Conservation (phyloP, 2,329 filamentous ascomycete genomes). For the Atkinsonella hypoxylon region DNA sequence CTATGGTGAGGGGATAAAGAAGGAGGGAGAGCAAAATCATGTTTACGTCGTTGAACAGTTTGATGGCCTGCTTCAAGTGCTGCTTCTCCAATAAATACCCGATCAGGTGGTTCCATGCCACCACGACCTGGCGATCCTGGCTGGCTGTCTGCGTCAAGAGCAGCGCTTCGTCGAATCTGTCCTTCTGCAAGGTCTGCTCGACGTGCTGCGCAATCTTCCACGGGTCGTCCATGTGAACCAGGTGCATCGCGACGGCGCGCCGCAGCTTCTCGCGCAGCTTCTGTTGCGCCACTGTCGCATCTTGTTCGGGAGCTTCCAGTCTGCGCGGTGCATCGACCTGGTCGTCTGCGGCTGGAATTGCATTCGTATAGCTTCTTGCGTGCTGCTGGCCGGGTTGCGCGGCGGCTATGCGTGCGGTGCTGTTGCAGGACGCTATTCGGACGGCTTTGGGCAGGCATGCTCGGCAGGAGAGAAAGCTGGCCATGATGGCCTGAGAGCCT, state of each 20-base stretch:
- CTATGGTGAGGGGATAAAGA: neutral
- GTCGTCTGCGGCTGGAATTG: conserved; percentile 1
- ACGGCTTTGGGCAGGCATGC: conserved; percentile 17
- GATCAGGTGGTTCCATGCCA: conserved; percentile 84
- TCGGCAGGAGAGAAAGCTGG: conserved; percentile 16
- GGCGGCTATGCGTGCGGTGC: neutral
- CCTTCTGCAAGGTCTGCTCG: conserved; percentile 42
- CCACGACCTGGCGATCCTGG: conserved; percentile 49
- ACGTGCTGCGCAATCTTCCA: conserved; percentile 61
- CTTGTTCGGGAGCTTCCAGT: conserved; percentile 10
- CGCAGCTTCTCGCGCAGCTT: conserved; percentile 19
- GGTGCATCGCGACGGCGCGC: conserved; percentile 38
- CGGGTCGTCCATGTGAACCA: conserved; percentile 56
- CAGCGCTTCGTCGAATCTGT: conserved; percentile 54
- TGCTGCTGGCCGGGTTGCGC: conserved; percentile 5
- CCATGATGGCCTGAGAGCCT: conserved; percentile 11
- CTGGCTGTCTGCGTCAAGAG: conserved; percentile 59
- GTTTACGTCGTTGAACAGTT: conserved; percentile 75
- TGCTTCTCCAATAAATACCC: conserved; percentile 53
- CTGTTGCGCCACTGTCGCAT: conserved; percentile 7
- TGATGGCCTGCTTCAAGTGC: conserved; percentile 53
- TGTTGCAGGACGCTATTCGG: conserved; percentile 8
- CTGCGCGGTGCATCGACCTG: conserved; percentile 13
- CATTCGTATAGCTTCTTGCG: conserved; percentile 9
- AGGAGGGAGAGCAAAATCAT: neutral